Evolutionary conservation across 768 basidiomycete genomes (phyloP).

Genomic region (Panus rudis): DNA sequence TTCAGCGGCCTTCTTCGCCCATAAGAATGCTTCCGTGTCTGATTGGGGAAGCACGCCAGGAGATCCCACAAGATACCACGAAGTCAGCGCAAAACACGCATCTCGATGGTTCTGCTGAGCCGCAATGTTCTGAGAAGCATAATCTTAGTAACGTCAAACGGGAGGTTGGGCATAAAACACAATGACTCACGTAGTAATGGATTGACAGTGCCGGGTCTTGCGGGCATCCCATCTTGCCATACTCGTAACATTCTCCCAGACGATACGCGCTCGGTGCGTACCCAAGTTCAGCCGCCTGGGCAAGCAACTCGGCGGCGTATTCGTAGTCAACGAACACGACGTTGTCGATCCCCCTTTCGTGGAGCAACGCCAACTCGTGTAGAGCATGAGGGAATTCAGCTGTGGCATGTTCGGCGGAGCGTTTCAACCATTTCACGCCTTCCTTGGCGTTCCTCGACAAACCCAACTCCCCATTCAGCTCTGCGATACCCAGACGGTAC

Average conservation of each 20-base stretch:
- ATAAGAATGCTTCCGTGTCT: slow-evolving; percentile 95
- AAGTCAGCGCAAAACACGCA: slow-evolving; percentile 95
- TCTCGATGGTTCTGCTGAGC: slow-evolving; percentile 96
- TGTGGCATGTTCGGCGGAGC: slow-evolving; percentile 90
- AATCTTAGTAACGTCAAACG: slow-evolving; percentile 2
- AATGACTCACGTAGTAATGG: slow-evolving; percentile 88
- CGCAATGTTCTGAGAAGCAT: slow-evolving; percentile 78
- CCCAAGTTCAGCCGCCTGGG: slow-evolving; percentile 91
- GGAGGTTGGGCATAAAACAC: background rate
- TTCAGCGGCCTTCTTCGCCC: slow-evolving; percentile 95
- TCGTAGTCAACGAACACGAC: slow-evolving; percentile 96
- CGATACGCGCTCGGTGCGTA: slow-evolving; percentile 96
- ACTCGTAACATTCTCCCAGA: slow-evolving; percentile 97
- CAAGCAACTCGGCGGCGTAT: slow-evolving; percentile 89
- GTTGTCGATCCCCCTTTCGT: slow-evolving; percentile 97
- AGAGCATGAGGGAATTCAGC: slow-evolving; percentile 95
- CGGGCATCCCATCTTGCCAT: slow-evolving; percentile 97
- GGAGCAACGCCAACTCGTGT: slow-evolving; percentile 88
- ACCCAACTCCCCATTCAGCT: slow-evolving; percentile 92
- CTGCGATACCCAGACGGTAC: slow-evolving; percentile 93
- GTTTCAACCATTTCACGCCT: slow-evolving; percentile 97
- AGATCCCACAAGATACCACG: slow-evolving; percentile 98
- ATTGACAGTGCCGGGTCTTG: slow-evolving; percentile 96
- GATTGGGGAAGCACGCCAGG: slow-evolving; percentile 97
- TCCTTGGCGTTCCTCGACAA: slow-evolving; percentile 84